phyloP scores from a whole-genome alignment of 129 eudicot species.

The Flaveria bidentis region DNA sequence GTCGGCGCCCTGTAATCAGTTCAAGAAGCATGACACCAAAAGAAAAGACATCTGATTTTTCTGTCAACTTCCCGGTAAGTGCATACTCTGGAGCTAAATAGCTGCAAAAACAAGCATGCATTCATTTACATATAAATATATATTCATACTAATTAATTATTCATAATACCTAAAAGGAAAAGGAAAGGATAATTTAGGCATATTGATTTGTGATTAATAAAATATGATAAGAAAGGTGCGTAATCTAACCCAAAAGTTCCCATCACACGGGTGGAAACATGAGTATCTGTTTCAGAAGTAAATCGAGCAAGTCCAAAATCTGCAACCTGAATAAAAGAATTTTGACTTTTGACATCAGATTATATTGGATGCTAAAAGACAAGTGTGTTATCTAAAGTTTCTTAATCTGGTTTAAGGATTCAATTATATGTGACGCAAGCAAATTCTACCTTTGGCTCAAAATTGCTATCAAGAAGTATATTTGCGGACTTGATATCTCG shows the following conservation, averaged over 20 bases:
- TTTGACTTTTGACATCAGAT: background rate
- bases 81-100: slow-evolving; percentile 97
- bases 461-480: slow-evolving; percentile 76
- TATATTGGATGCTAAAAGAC: background rate
- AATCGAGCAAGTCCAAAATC: slow-evolving; percentile 94
- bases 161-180: background rate
- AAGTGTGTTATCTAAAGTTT: background rate
- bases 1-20: slow-evolving; percentile 86
- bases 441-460: slow-evolving; percentile 75
- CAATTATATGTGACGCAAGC: slow-evolving; percentile 4
- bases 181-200: background rate
- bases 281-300: slow-evolving; percentile 67
- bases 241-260: slow-evolving; percentile 82
- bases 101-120: slow-evolving; percentile 38
- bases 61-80: slow-evolving; percentile 67
- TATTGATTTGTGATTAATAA: background rate
- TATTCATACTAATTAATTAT: background rate
- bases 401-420: background rate
- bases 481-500: slow-evolving; percentile 92
- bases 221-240: slow-evolving; percentile 13
- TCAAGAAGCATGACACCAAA: slow-evolving; percentile 88
- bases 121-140: background rate
- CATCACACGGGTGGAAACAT: slow-evolving; percentile 76
- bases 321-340: slow-evolving; percentile 58
- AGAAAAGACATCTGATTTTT: slow-evolving; percentile 85